These are phyloP conservation scores for Saprolegnia parasitica DNA, from an alignment of 352 stramenopile species.

Conservation along the genomic window DNA sequence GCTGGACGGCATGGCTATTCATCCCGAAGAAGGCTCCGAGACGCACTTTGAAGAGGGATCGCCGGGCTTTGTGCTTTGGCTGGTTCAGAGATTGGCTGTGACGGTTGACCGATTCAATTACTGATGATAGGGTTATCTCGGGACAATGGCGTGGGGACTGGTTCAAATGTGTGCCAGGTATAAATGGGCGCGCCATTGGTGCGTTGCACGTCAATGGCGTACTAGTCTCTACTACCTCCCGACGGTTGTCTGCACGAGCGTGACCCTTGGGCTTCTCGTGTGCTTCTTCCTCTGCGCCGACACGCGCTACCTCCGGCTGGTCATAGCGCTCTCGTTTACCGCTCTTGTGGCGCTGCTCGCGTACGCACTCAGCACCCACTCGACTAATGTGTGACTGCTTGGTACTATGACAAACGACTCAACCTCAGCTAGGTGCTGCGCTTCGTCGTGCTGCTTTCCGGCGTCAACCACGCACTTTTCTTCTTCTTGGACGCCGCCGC, in stretches of 20 bases:
- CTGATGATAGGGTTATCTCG: neutral
- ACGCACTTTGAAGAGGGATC: neutral
- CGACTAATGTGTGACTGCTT: neutral
- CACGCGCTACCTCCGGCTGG: neutral
- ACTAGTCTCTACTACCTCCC: neutral
- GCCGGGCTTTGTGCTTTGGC: neutral
- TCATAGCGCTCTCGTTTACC: neutral
- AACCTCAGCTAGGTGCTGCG: neutral
- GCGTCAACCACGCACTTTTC: conserved; percentile 10
- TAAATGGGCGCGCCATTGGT: neutral
- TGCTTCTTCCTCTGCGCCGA: neutral
- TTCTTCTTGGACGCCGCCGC: conserved; percentile 7
- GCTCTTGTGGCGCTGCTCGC: neutral
- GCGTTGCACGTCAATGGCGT: neutral
- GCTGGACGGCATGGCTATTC: conserved; percentile 14
- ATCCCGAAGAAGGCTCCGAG: conserved; percentile 26
- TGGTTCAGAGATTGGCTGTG: neutral
- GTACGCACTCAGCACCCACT: neutral
- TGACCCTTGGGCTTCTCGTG: neutral
- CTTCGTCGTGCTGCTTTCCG: neutral
- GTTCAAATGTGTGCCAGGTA: neutral
- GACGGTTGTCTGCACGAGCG: neutral
- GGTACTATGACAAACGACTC: neutral
- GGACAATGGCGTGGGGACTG: neutral
- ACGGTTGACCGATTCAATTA: neutral